Base-by-base conservation (phyloP, 768 basidiomycete genomes). In the Agrocybe praecox region DNA sequence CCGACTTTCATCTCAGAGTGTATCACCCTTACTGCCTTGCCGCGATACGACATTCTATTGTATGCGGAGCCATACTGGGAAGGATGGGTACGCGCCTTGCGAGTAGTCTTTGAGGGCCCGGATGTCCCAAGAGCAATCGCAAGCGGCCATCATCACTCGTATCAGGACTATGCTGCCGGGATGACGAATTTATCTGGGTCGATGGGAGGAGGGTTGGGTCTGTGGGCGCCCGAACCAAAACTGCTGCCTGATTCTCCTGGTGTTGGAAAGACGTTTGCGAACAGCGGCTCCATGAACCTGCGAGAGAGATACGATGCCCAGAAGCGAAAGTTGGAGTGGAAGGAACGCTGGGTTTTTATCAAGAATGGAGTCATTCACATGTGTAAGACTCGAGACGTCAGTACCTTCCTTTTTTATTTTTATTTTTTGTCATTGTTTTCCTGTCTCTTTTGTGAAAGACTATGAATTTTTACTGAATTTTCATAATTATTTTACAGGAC, bases 21-120 rank as follows among this genome's bases (percentile, higher is more conserved):
- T 8, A 47, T 57, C 21, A 49, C 50, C 8, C 50, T 72, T 23
- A 61, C 63, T 0, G 4, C 51, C 6, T 74, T 89, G 0, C 81
- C 77, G 2, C 69, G 75, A n/a, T 56, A 63, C 11, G 46, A 70
- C 29, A 60, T 67, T 0, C 49, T 42, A 2, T 62, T 67, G 12
- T 88, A 88, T 59, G 69, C 79, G 23, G 72, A 80, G 48, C 85
- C 86, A 0, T 87, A 86, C 69, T 86, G 86, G 67, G 82, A 85
- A 50, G 76, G 79, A 11, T 76, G 73, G 62, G 78, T 80, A 12
- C 76, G 74, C 40, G 73, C 79, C 1, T 67, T 86, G 42, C 74
- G 82, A 8, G 70, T 77, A 10, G 66, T 80, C 9, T 69, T 64
- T 36, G 33, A 56, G 53, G 14, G 52, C 47, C 32, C 8, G 0